Conservation (phyloP, 2,329 filamentous ascomycete genomes). For the Paracoccidioides brasiliensis region DNA sequence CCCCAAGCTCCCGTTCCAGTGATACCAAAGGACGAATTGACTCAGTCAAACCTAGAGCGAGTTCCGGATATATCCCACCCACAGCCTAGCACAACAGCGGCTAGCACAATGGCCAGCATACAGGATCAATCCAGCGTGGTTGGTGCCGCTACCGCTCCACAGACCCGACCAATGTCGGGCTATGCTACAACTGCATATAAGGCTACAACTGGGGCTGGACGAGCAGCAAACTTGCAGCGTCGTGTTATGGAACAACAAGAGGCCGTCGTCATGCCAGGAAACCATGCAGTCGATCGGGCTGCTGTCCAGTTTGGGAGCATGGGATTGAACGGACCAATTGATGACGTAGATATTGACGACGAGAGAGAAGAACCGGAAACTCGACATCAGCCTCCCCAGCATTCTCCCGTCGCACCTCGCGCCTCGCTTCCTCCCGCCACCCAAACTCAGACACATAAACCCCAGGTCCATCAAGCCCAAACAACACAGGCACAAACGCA, state of each 20-base stretch:
- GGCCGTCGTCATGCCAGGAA: conserved; percentile 94
- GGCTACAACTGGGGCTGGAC: conserved; percentile 45
- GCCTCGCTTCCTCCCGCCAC: conserved; percentile 65
- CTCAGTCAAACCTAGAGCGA: conserved; percentile 83
- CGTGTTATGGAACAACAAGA: conserved; percentile 90
- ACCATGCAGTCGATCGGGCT: conserved; percentile 84
- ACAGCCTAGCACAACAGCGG: conserved; percentile 65
- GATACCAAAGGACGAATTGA: conserved; percentile 70
- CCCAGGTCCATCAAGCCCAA: too few species aligned
- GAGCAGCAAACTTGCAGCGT: conserved; percentile 69
- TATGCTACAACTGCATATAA: conserved; percentile 74
- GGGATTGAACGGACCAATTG: conserved; percentile 61
- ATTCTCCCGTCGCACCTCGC: conserved; percentile 77
- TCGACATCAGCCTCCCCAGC: conserved; percentile 79
- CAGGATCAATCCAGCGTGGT: conserved; percentile 56
- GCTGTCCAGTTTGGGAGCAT: conserved; percentile 95
- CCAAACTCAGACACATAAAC: conserved; percentile 23
- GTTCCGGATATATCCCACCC: conserved; percentile 70
- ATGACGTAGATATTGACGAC: conserved; percentile 75
- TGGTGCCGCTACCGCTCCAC: conserved; percentile 42
- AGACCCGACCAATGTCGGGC: conserved; percentile 51
- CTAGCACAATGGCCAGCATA: conserved; percentile 79
- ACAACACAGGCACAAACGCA: conserved; percentile 18
- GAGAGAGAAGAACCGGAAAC: conserved; percentile 94
- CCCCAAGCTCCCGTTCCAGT: conserved; percentile 32